Base-by-base conservation (phyloP, 2,329 filamentous ascomycete genomes). In the Pseudogymnoascus sp. region DNA sequence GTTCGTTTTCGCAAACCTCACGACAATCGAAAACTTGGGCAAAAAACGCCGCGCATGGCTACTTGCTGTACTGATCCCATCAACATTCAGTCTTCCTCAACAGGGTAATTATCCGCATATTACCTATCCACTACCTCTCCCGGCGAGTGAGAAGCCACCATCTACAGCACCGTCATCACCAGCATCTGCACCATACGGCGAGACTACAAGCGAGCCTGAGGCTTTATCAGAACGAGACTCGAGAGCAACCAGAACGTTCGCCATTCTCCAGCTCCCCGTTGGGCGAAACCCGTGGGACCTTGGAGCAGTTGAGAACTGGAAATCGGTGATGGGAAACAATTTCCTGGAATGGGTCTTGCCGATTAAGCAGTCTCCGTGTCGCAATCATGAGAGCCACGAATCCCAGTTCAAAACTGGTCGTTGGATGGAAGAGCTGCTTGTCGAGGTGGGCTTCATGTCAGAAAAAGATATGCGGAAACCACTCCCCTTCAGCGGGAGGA, bases 211-310 rank as follows among this genome's bases (percentile, higher is more conserved):
- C 26, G 21, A 24, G n/a, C 50, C 68, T 37, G 62, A 44, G 69
- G 14, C 68, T 66, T 33, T 68, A 67, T 66, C 44, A 62, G 47
- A 65, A 3, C 67, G 72, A 63, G 68, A 71, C 61, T 63, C 63
- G 2, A 66, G 63, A 64, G 83, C 85, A 24, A 80, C 77, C 4
- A 83, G 87, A 29, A 88, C 84, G 10, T 97, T 96, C 72, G 91
- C 90, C 11, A 88, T 97, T 42, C 78, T 97, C 1, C 82, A 84
- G 65, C 90, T 89, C 0, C 79, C 85, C 2, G 81, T 84, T 0
- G 87, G 90, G 8, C 87, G 95, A 68, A 96, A 96, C 68, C 91
- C 91, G 0, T 99, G 91, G 86, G 85, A 96, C 69, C 77, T 95
- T 0, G 90, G 89, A 1, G 77, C 74, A 31, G 80, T 82, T 66